phyloP scores from a whole-genome alignment of 1,284 basidiomycete species.

The Leccinum fallax region DNA sequence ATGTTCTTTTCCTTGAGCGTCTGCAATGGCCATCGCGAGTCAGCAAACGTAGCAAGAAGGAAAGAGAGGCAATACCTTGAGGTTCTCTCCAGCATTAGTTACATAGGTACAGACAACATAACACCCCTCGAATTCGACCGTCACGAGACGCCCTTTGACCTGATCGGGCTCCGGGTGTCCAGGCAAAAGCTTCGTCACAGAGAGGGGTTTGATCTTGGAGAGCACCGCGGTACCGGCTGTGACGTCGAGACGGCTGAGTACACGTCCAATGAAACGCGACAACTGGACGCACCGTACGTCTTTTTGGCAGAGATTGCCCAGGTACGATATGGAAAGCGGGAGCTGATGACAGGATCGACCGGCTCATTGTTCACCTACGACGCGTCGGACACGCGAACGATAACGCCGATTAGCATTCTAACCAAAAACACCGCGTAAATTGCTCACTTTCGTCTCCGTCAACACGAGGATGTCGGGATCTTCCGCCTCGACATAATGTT shows the following conservation, averaged over 20 bases:
- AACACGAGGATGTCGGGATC: slow-evolving; percentile 80
- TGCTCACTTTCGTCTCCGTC: slow-evolving; percentile 76
- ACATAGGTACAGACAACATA: slow-evolving; percentile 85
- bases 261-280: neutral
- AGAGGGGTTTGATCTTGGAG: slow-evolving; percentile 75
- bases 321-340: slow-evolving; percentile 67
- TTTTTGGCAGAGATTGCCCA: slow-evolving; percentile 80
- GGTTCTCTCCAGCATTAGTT: slow-evolving; percentile 79
- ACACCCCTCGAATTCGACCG: slow-evolving; percentile 73
- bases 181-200: slow-evolving; percentile 67
- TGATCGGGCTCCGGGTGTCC: slow-evolving; percentile 64
- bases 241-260: neutral
- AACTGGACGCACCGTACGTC: slow-evolving; percentile 60
- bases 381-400: slow-evolving; percentile 1
- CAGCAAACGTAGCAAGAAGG: neutral
- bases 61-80: slow-evolving; percentile 59
- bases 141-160: slow-evolving; percentile 78
- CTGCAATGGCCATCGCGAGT: slow-evolving; percentile 39
- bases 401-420: neutral
- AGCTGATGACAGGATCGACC: slow-evolving; percentile 55
- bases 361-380: slow-evolving; percentile 67
- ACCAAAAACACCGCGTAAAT: neutral
- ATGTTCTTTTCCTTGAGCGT: slow-evolving; percentile 71
- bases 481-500: slow-evolving; percentile 78
- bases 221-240: slow-evolving; percentile 84